Base-by-base conservation (phyloP, 345 rosid genomes). In the Reutealis trisperma region DNA sequence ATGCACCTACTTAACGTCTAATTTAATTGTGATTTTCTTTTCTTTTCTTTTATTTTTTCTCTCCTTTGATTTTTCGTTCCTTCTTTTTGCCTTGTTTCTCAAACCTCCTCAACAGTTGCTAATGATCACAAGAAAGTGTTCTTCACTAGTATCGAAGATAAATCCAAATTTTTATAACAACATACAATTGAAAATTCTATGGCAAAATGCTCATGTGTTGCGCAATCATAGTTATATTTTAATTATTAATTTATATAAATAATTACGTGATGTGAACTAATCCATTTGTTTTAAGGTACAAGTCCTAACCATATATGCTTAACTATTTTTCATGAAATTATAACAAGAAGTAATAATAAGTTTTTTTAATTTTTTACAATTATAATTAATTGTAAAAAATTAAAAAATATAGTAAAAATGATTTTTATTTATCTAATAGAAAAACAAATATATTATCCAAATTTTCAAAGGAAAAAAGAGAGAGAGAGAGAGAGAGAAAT, bases 1-100 rank as follows among this genome's bases (percentile, higher is more conserved):
- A 24, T 44, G 19, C n/a, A 64, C 72, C 44, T 57, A 54, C 71
- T 68, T 73, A 63, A 73, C 76, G 76, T 70, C 61, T 44, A 60
- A 22, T 77, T 63, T 72, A 60, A 72, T 73, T 47, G 49, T 15
- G 5, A 24, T 49, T 57, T 44, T 41, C 2, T 41, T 18, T 30
- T 6, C 16, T 24, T 19, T 25, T 34, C 11, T 37, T 24, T 6
- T 1, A 32, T 25, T 3, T 15, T 70, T 4, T 63, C 34, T 8
- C 30, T 1, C 30, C 30, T 42, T 42, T 45, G 9, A 45, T 45
- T 11, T 45, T 45, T 45, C 13, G 6, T 47, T 27, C 0, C 13
- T 1, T 21, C 1, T 1, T 22, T 60, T 32, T 6, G 41, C 25
- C 52, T 65, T 70, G 58, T 21, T 54, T 72, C 72, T 65, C 32